Base-by-base conservation (phyloP, 2,329 filamentous ascomycete species). In the Tolypocladium album region DNA sequence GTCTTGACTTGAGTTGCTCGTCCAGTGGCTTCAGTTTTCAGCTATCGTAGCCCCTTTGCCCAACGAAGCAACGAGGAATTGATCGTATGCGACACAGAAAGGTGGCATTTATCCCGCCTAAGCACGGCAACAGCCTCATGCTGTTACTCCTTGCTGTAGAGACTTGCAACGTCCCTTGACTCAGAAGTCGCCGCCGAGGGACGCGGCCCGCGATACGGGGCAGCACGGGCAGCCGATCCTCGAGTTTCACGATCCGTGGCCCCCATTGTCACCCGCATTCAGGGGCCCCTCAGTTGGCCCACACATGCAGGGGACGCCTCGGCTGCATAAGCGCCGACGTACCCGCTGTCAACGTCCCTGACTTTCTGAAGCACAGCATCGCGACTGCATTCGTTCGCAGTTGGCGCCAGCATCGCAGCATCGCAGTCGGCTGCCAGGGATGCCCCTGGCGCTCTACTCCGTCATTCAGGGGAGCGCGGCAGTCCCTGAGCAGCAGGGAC, bases 1-100 rank as follows among this genome's bases (percentile, higher is more conserved):
- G 3, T 15, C 1, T 36, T n/a, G 17, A 22, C 31, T 53, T 13
- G 69, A 76, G 64, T 66, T 80, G 17, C 77, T 86, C 6, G 64
- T 65, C 80, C 15, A 77, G 85, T 5, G 82, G 80, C n/a, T n/a
- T n/a, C n/a, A n/a, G n/a, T n/a, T n/a, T n/a, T n/a, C n/a, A n/a
- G n/a, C n/a, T n/a, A n/a, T n/a, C n/a, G n/a, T n/a, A n/a, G n/a
- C n/a, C n/a, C n/a, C n/a, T n/a, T n/a, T n/a, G n/a, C 15, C 7
- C 12, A 11, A 47, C 22, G 2, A 15, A 13, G 22, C 43, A 47
- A 47, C 43, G 2, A 15, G 43, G 12, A 47, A 11, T 22, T 11
- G 4, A 7, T 43, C 4, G 20, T 12, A 15, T 4, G 1, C 40
- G 15, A 4, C 6, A 42, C 38, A 40, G 38, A 15, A 17, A 40